These are phyloP conservation scores for Cystoderma amianthinum DNA, from an alignment of 768 basidiomycete species.

Conservation along the genomic window DNA sequence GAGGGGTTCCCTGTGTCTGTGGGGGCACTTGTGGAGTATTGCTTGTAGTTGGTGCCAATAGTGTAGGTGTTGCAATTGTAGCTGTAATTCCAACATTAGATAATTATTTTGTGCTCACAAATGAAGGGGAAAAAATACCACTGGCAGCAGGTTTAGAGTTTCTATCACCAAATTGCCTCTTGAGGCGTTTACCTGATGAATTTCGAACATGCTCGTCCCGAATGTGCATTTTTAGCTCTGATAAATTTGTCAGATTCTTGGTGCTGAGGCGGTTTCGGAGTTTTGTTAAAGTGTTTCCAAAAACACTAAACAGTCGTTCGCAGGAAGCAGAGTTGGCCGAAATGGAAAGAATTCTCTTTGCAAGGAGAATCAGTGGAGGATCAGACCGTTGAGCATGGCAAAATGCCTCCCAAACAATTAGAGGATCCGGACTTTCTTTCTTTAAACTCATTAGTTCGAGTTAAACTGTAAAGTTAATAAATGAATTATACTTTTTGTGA, in stretches of 20 bases:
- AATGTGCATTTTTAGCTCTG: no score
- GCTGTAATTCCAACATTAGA: slow-evolving; percentile 17
- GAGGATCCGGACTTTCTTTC: slow-evolving; percentile 4
- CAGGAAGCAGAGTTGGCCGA: slow-evolving; percentile 22
- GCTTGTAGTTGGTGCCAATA: no score
- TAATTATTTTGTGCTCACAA: slow-evolving; percentile 11
- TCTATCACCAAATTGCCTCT: slow-evolving; percentile 21
- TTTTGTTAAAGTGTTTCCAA: no score
- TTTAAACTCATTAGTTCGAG: slow-evolving; percentile 7
- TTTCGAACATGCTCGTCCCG: no score
- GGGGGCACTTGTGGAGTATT: background rate
- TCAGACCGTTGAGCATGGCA: no score
- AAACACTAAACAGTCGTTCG: no score
- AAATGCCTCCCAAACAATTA: background rate
- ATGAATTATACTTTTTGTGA: no score
- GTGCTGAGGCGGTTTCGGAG: no score
- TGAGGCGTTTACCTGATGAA: slow-evolving; percentile 19
- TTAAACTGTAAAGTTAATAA: slow-evolving; percentile 8
- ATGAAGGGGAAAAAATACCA: slow-evolving; percentile 15
- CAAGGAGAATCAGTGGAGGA: slow-evolving; percentile 14
- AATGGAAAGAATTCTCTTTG: slow-evolving; percentile 13
- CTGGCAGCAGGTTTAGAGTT: no score
- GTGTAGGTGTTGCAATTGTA: slow-evolving; percentile 19
- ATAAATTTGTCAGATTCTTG: no score
- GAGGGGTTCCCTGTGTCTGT: background rate